Percentiles rank a stretch among this genome's conserved stretches.
Evolutionary conservation across 352 stramenopile genomes (phyloP).

Genomic region (Globisporangium rhizosaccharum): DNA sequence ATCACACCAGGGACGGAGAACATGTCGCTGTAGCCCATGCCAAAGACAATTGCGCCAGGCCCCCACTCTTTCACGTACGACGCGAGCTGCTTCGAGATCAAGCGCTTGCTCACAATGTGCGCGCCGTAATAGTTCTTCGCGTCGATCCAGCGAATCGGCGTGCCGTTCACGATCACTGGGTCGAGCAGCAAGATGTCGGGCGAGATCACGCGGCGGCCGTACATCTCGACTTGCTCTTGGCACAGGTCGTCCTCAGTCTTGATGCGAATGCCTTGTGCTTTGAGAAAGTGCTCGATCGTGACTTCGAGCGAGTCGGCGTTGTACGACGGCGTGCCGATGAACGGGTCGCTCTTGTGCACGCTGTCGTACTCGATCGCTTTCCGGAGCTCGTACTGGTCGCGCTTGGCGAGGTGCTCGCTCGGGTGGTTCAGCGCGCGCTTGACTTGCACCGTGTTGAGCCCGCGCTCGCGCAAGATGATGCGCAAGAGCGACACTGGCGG

Average conservation of each 20-base stretch:
- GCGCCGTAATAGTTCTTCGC: slow-evolving; percentile 87
- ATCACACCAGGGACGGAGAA: slow-evolving; percentile 76
- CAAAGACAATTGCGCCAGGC: slow-evolving; percentile 77
- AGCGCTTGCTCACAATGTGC: slow-evolving; percentile 84
- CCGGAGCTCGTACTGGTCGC: slow-evolving; percentile 64
- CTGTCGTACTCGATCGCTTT: slow-evolving; percentile 76
- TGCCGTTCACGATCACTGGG: slow-evolving; percentile 78
- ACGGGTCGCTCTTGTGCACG: slow-evolving; percentile 80
- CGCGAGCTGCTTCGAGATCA: slow-evolving; percentile 75
- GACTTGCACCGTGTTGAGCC: slow-evolving; percentile 52
- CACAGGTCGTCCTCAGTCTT: slow-evolving; percentile 75
- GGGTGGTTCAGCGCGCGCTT: slow-evolving; percentile 56
- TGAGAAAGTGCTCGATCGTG: slow-evolving; percentile 71
- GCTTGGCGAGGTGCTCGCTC: slow-evolving; percentile 44
- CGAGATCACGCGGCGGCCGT: slow-evolving; percentile 73
- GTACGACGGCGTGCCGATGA: slow-evolving; percentile 66
- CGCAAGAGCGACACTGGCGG: slow-evolving; percentile 80
- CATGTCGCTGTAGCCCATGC: slow-evolving; percentile 87
- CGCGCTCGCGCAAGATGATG: slow-evolving; percentile 65
- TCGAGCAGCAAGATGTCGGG: slow-evolving; percentile 79
- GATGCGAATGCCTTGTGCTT: slow-evolving; percentile 64
- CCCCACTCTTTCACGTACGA: slow-evolving; percentile 87
- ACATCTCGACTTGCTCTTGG: slow-evolving; percentile 50
- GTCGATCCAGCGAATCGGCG: slow-evolving; percentile 83
- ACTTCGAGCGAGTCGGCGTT: slow-evolving; percentile 68